Percentiles rank a stretch among this genome's conserved stretches.
Evolutionary conservation across 306 rosid species (phyloP).

Genomic region (Begonia fuchsioides): DNA sequence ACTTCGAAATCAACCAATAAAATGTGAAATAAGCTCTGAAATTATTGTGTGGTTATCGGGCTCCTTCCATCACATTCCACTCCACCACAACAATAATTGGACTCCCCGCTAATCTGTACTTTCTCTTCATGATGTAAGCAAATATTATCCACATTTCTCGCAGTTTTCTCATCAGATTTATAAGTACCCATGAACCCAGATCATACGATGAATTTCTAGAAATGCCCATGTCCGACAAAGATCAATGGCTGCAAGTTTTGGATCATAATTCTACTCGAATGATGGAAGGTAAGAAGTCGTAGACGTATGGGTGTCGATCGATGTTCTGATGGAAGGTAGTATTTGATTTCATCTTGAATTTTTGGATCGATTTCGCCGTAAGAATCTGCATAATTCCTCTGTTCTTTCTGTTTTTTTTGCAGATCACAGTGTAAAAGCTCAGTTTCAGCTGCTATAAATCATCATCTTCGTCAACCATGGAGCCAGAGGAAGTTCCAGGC

Average conservation of each 20-base stretch:
- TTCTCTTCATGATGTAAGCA: conserved; percentile 42
- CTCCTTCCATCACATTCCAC: conserved; percentile 24
- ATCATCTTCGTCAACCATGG: conserved; percentile 26
- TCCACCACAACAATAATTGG: conserved; percentile 34
- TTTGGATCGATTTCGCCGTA: no score
- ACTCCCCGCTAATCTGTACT: conserved; percentile 32
- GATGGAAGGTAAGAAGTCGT: background rate
- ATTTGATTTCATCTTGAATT: no score
- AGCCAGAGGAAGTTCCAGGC: conserved; percentile 33
- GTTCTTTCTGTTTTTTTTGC: no score
- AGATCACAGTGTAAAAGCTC: no score
- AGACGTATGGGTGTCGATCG: background rate
- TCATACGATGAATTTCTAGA: no score
- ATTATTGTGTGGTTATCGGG: conserved; percentile 20
- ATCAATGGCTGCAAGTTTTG: no score
- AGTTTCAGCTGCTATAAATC: no score
- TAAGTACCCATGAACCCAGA: no score
- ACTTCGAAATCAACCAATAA: no score
- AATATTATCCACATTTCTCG: conserved; percentile 60
- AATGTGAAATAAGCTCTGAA: conserved; percentile 11
- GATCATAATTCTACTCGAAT: no score
- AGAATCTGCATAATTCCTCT: no score
- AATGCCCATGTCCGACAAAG: no score
- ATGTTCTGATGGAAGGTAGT: background rate
- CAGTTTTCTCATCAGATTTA: conserved; percentile 14